Evolutionary conservation across 2,329 filamentous ascomycete species (phyloP).

Genomic region (Zymoseptoria tritici): DNA sequence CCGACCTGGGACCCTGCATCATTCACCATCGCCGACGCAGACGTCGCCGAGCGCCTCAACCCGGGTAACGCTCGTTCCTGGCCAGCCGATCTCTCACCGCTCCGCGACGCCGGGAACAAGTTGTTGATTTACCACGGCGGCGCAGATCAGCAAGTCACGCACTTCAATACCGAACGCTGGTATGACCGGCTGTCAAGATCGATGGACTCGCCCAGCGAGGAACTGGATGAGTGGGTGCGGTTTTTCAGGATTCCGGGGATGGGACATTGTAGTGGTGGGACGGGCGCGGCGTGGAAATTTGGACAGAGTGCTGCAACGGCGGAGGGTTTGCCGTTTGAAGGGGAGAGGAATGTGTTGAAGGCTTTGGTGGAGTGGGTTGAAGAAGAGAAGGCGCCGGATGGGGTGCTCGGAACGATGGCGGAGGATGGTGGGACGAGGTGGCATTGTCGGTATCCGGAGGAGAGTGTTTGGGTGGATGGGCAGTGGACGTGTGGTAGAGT

Average conservation of each 20-base stretch:
- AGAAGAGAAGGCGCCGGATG: slow-evolving; percentile 23
- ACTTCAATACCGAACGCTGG: background rate
- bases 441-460: background rate
- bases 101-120: slow-evolving; percentile 35
- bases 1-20: slow-evolving; percentile 33
- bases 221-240: slow-evolving; percentile 29
- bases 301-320: slow-evolving; percentile 14
- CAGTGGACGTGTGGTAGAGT: background rate
- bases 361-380: slow-evolving; percentile 30
- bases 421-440: background rate
- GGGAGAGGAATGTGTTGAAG: slow-evolving; percentile 19
- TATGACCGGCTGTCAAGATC: slow-evolving; percentile 21
- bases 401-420: background rate
- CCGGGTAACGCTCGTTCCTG: slow-evolving; percentile 34
- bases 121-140: slow-evolving; percentile 31
- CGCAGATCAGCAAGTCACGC: slow-evolving; percentile 1
- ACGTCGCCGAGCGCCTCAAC: slow-evolving; percentile 29
- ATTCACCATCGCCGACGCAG: slow-evolving; percentile 33
- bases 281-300: slow-evolving; percentile 14
- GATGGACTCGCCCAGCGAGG: background rate
- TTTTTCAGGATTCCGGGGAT: slow-evolving; percentile 36
- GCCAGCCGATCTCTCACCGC: slow-evolving; percentile 30
- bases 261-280: slow-evolving; percentile 31
- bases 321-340: slow-evolving; percentile 16
- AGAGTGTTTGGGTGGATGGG: background rate